Conservation (phyloP, 2,329 filamentous ascomycete genomes). For the Pseudonectria buxi region DNA sequence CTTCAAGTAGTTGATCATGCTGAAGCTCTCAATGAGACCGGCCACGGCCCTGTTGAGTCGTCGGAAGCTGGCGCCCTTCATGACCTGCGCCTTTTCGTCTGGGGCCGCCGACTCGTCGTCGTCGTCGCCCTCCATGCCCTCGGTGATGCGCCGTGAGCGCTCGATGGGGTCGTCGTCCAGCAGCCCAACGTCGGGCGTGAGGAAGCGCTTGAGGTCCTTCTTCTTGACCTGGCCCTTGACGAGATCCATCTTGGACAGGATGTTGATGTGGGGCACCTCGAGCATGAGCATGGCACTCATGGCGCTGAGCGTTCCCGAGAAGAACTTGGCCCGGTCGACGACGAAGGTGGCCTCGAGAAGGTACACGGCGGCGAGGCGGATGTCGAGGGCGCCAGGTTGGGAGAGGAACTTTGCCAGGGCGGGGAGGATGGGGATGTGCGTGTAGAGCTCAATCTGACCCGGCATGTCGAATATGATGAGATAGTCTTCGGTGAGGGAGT, state of each 20-base stretch:
- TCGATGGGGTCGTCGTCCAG: constrained; percentile 72
- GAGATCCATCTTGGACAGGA: constrained; percentile 96
- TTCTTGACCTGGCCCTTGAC: constrained; percentile 83
- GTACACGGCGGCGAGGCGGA: constrained; percentile 89
- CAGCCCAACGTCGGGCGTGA: constrained; percentile 76
- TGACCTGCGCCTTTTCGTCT: constrained; percentile 59
- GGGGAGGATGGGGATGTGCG: constrained; percentile 88
- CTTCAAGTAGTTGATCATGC: constrained; percentile 93
- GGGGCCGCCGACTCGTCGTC: constrained; percentile 53
- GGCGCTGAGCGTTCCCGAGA: constrained; percentile 87
- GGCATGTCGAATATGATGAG: constrained; percentile 98
- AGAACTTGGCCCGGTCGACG: constrained; percentile 94
- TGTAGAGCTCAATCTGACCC: constrained; percentile 97
- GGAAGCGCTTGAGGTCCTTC: constrained; percentile 81
- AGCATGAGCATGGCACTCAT: constrained; percentile 99
- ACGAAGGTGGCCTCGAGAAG: constrained; percentile 94
- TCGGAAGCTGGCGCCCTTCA: constrained; percentile 77
- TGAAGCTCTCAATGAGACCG: constrained; percentile 90
- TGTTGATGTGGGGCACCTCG: constrained; percentile 92
- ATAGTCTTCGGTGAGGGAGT: constrained; percentile 85
- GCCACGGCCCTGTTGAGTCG: constrained; percentile 83
- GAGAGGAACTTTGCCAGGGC: constrained; percentile 76
- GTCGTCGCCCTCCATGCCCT: constrained; percentile 37
- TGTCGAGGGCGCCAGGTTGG: constrained; percentile 71
- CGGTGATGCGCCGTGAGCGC: constrained; percentile 31